Base-by-base conservation (phyloP, 2,329 filamentous ascomycete genomes). In the Diatrype stigma region DNA sequence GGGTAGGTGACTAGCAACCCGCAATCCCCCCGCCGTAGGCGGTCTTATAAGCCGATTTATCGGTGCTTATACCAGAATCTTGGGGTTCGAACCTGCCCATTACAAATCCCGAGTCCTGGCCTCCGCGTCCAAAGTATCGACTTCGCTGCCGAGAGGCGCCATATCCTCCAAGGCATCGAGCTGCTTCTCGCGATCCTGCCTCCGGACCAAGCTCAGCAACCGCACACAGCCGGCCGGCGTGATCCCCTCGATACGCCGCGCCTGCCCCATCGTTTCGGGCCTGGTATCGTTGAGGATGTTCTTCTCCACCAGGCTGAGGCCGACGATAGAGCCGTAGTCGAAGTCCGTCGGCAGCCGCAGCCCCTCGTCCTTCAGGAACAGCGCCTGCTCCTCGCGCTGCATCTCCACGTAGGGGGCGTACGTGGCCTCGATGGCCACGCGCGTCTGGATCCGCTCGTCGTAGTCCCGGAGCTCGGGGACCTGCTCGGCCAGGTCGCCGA, bases 221-320 rank as follows among this genome's bases (percentile, higher is more conserved):
- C 81, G 70, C 42, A 86, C 63, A 51, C 78, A 79, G 0, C 81
- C 83, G 0, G 79, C 73, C 1, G 84, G 82, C 19, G 83, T 86
- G 54, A 87, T 75, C 3, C 93, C 93, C 69, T 99, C 94, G 11
- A 96, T 82, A 14, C 94, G 76, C 46, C 90, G 79, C 30, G 93
- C 93, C 78, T 96, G 94, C 0, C 90, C 93, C 21, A 99, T 76
- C 54, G 83, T 95, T 70, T 95, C 90, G 0, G 94, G 94, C 47
- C 82, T 75, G 1, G 90, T 87, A 2, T 76, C 73, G 52, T 81
- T 79, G 34, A 99, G 75, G 3, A 86, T 79, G 26, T 82, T 77
- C 68, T 82, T 86, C 73, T 97, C 94, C 52, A 90, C 91, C 35
- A 84, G 80, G 50, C 89, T 91, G 48, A 99, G 74, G 0, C 91